phyloP scores from a whole-genome alignment of 2,329 filamentous ascomycete genomes.

The Lasiodiplodia citricola region DNA sequence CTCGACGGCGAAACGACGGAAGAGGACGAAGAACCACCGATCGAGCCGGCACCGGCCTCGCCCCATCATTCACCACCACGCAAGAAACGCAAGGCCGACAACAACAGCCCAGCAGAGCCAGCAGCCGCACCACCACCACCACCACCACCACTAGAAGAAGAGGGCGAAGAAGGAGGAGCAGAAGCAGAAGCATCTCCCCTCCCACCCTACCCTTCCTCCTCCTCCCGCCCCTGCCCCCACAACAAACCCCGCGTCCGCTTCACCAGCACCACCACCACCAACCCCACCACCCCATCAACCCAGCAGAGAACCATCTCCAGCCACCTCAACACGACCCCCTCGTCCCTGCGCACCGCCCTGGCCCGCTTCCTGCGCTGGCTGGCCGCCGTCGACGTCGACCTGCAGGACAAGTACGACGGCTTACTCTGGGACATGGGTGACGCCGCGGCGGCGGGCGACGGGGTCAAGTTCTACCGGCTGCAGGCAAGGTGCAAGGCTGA shows the following conservation, averaged over 20 bases:
- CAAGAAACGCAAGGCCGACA: neutral
- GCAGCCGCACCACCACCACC: neutral
- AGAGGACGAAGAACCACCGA: neutral
- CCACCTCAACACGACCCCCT: neutral
- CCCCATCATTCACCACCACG: neutral
- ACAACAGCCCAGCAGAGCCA: neutral
- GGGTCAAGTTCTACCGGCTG: neutral
- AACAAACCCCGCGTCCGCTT: neutral
- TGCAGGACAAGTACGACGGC: neutral
- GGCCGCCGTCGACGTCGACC: neutral
- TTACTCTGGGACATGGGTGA: neutral
- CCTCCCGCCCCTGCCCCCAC: neutral
- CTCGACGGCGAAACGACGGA: neutral
- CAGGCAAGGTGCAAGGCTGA: constrained; percentile 6
- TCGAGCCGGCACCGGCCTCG: neutral
- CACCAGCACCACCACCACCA: neutral
- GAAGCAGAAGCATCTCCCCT: neutral
- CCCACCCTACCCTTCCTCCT: neutral
- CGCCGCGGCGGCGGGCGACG: neutral
- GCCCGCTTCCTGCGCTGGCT: neutral
- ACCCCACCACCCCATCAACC: neutral
- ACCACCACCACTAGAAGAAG: neutral
- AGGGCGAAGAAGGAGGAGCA: neutral
- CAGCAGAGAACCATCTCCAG: neutral
- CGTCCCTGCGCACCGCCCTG: neutral